Evolutionary conservation across 306 rosid genomes (phyloP).

Genomic region (Carpinus viminea): DNA sequence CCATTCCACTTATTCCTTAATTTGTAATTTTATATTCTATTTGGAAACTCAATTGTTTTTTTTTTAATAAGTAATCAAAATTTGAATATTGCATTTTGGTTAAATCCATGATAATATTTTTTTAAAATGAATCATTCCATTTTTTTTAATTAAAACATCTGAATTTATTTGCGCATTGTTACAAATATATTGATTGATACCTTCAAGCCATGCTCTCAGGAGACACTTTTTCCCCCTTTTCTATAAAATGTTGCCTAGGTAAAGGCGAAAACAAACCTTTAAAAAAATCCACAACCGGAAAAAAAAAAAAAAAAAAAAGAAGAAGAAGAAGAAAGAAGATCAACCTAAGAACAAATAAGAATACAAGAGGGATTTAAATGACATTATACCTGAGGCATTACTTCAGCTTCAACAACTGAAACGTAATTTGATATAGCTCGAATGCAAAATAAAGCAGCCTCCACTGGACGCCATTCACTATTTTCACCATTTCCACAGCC

Average conservation of each 20-base stretch:
- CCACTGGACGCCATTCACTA: constrained; percentile 90
- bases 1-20: too few relatives aligned
- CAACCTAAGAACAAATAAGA: constrained; percentile 2
- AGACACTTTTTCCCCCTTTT: too few relatives aligned
- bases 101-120: not conserved
- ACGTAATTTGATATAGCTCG: constrained; percentile 90
- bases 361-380: constrained; percentile 20
- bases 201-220: not conserved
- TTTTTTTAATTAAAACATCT: not conserved
- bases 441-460: constrained; percentile 96
- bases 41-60: not conserved
- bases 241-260: too few relatives aligned
- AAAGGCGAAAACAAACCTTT: too few relatives aligned
- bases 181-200: too few relatives aligned
- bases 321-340: too few relatives aligned
- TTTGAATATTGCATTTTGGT: not conserved
- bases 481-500: constrained; percentile 64
- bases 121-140: too few relatives aligned
- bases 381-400: constrained; percentile 88
- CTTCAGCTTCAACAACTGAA: constrained; percentile 83
- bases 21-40: not conserved
- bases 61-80: not conserved
- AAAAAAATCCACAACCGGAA: too few relatives aligned
- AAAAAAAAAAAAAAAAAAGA: too few relatives aligned
- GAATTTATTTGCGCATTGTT: not conserved